phyloP scores from a whole-genome alignment of 768 basidiomycete genomes.

The Termitomyces sp. region DNA sequence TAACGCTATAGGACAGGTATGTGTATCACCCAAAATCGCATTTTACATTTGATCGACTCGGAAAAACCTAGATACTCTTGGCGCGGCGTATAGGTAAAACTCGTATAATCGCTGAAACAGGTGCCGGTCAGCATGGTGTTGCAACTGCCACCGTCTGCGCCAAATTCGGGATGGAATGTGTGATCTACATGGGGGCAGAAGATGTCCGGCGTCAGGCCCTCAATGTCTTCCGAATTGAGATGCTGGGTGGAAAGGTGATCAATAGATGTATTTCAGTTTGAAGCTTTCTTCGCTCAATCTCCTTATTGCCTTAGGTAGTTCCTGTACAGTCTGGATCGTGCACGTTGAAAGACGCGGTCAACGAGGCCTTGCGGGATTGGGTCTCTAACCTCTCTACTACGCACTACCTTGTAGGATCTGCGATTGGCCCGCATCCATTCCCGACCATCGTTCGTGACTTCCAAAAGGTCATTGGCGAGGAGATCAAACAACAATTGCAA shows the following conservation, averaged over 20 bases:
- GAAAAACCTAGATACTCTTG: conserved; percentile 70
- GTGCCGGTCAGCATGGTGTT: conserved; percentile 98
- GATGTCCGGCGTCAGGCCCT: conserved; percentile 94
- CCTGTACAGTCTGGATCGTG: conserved; percentile 92
- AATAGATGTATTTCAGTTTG: neutral
- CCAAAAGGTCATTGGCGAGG: conserved; percentile 87
- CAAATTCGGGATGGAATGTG: conserved; percentile 91
- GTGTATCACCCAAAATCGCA: conserved; percentile 12
- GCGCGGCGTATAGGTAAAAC: conserved; percentile 94
- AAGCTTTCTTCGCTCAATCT: neutral
- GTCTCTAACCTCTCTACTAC: conserved; percentile 93
- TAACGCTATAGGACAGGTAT: conserved; percentile 93
- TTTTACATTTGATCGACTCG: neutral
- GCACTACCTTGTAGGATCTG: conserved; percentile 96
- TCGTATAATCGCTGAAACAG: conserved; percentile 97
- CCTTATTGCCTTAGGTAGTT: conserved; percentile 58
- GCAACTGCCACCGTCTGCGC: conserved; percentile 99
- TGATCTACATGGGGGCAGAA: conserved; percentile 98
- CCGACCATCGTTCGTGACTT: conserved; percentile 98
- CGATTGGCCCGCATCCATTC: conserved; percentile 98
- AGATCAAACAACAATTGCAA: conserved; percentile 86
- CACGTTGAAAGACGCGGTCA: conserved; percentile 97
- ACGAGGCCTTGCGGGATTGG: conserved; percentile 98
- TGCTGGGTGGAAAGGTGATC: conserved; percentile 87
- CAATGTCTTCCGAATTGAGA: conserved; percentile 97